Percentiles rank a stretch among this genome's conserved stretches.
Conservation (phyloP, 345 rosid genomes). For the Euphorbia tirucalli region DNA sequence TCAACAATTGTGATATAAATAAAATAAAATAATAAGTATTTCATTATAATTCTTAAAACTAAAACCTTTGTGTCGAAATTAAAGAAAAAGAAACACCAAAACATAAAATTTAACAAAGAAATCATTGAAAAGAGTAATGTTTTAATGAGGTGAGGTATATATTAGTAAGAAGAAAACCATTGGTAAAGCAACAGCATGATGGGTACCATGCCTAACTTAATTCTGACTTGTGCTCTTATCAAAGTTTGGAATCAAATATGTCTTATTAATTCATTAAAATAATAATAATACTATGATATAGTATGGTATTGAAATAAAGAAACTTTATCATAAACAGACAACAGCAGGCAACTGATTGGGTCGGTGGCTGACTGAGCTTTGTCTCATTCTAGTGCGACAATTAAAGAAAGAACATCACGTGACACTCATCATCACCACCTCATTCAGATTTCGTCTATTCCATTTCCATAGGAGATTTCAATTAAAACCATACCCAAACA, state of each 20-base stretch:
- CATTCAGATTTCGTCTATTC: background rate
- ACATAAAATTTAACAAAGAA: too few species aligned
- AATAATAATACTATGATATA: too few species aligned
- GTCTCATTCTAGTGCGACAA: background rate
- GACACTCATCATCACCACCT: background rate
- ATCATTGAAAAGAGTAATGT: background rate
- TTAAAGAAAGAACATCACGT: background rate
- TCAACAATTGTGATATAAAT: too few species aligned
- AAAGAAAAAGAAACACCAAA: background rate
- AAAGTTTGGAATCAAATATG: background rate
- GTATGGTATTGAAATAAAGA: background rate
- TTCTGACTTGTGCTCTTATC: background rate
- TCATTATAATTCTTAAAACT: too few species aligned
- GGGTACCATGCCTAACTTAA: background rate
- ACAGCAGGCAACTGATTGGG: too few species aligned
- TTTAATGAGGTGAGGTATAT: background rate
- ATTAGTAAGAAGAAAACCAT: background rate
- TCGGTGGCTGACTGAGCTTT: background rate
- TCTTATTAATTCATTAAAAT: background rate
- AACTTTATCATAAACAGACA: background rate
- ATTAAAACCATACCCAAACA: slow-evolving; percentile 1
- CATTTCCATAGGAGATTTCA: background rate
- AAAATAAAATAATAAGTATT: too few species aligned
- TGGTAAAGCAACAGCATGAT: background rate
- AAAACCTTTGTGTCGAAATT: too few species aligned